Percentiles rank a stretch among this genome's conserved stretches.
Conservation (phyloP, 2,329 filamentous ascomycete species). For the Aspergillus pseudoterreus region DNA sequence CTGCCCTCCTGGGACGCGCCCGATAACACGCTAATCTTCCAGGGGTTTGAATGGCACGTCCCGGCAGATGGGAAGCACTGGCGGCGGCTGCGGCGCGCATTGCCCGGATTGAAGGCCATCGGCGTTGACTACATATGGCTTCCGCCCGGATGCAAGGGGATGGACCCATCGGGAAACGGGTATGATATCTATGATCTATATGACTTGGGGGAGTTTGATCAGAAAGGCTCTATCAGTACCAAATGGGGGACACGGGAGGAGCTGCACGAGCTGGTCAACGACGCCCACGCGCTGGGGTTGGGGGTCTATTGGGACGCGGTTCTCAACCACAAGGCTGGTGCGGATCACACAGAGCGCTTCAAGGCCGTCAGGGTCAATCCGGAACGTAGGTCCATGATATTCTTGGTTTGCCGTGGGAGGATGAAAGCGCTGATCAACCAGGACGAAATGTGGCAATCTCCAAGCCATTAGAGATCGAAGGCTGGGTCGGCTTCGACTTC, state of each 20-base stretch:
- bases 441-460: background rate
- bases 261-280: constrained; percentile 50
- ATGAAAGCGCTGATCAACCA: background rate
- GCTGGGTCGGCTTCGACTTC: constrained; percentile 58
- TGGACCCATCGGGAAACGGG: constrained; percentile 59
- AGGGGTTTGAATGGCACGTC: constrained; percentile 71
- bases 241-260: constrained; percentile 68
- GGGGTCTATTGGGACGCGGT: constrained; percentile 67
- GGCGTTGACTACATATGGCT: constrained; percentile 65
- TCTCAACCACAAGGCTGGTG: constrained; percentile 68
- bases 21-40: constrained; percentile 54
- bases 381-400: constrained; percentile 29
- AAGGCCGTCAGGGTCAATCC: constrained; percentile 62
- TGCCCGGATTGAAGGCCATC: constrained; percentile 55
- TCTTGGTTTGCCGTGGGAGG: no score
- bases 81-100: constrained; percentile 50
- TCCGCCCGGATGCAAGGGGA: constrained; percentile 68
- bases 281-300: constrained; percentile 52
- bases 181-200: constrained; percentile 71
- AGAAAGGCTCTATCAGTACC: constrained; percentile 60
- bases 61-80: constrained; percentile 61
- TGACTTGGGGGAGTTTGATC: constrained; percentile 68
- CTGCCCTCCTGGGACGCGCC: constrained; percentile 27
- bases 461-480: constrained; percentile 54
- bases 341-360: constrained; percentile 62